phyloP scores from a whole-genome alignment of 345 rosid genomes.

The Acer campestre region DNA sequence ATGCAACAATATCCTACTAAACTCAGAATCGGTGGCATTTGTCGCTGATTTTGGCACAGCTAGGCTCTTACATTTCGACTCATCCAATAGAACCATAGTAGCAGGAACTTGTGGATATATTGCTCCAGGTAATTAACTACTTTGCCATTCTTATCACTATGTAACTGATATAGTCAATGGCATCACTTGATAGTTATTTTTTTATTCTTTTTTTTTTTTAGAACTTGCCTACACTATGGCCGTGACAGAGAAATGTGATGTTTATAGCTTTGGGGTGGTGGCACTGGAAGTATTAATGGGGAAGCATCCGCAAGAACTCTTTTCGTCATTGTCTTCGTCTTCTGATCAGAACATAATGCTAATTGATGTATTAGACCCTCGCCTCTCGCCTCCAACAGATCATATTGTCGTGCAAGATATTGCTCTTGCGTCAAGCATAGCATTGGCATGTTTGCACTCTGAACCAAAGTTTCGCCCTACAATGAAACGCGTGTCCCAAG shows the following conservation, averaged over 20 bases:
- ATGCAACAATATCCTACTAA: constrained; percentile 20
- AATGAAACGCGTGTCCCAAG: constrained; percentile 14
- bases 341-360: background rate
- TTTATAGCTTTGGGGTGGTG: constrained; percentile 27
- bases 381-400: background rate
- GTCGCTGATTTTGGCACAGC: constrained; percentile 26
- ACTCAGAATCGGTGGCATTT: constrained; percentile 15
- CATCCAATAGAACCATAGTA: constrained; percentile 8
- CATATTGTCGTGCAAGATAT: background rate
- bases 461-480: constrained; percentile 20
- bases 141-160: too few species aligned
- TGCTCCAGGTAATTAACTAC: constrained; percentile 18
- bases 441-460: constrained; percentile 20
- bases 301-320: constrained; percentile 20
- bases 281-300: constrained; percentile 15
- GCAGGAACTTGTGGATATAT: constrained; percentile 19
- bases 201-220: too few species aligned
- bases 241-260: constrained; percentile 17
- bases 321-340: background rate
- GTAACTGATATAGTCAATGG: too few species aligned
- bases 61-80: background rate
- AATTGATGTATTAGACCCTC: constrained; percentile 12
- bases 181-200: too few species aligned
- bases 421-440: background rate
- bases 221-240: constrained; percentile 12